Base-by-base conservation (phyloP, 1,284 basidiomycete species). In the Cryptococcus maquisensis region DNA sequence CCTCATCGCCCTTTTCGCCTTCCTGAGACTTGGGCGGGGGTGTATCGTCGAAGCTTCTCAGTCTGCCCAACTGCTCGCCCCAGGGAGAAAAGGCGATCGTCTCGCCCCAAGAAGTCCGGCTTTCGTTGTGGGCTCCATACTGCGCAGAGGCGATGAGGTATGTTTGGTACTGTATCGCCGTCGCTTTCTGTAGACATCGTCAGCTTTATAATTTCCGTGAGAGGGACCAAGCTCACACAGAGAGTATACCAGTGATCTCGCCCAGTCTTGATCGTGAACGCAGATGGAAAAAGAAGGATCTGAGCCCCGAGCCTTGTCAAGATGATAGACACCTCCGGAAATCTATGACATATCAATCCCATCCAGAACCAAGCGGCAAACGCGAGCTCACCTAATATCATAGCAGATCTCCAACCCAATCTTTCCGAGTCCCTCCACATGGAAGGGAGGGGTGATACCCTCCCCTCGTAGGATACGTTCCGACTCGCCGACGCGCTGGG, bases 391-490 rank as follows among this genome's bases (percentile, higher is more conserved):
- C 51, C 80, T 70, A 20, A 81, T 62, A 59, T 82, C 81, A 66
- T 80, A 82, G 69, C 80, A 82, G 6, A 80, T 81, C 55, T 79
- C 67, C n/a, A 81, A 60, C 9, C 78, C 75, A 37, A 78, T 61
- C 13, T 72, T 74, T 13, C 80, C 80, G 10, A 80, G 49, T 0
- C 74, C 64, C 2, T 60, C 46, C 0, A 76, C 55, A 4, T 74
- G 69, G 1, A 72, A 54, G 4, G 71, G 62, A 0, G 62, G 61
- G 1, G 62, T 59, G 40, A 81, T 64, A 3, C 58, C 45, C 4
- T 61, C 51, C 0, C 80, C 80, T 13, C 62, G 64, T 4, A 77
- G 61, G 0, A 80, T 63, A 0, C 71, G 59, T 36, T 66, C 63
- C 3, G 61, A 65, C 58, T 75, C 73, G n/a, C 71, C 69, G 38